phyloP scores from a whole-genome alignment of 768 basidiomycete species.

The Auriscalpium microsporum region DNA sequence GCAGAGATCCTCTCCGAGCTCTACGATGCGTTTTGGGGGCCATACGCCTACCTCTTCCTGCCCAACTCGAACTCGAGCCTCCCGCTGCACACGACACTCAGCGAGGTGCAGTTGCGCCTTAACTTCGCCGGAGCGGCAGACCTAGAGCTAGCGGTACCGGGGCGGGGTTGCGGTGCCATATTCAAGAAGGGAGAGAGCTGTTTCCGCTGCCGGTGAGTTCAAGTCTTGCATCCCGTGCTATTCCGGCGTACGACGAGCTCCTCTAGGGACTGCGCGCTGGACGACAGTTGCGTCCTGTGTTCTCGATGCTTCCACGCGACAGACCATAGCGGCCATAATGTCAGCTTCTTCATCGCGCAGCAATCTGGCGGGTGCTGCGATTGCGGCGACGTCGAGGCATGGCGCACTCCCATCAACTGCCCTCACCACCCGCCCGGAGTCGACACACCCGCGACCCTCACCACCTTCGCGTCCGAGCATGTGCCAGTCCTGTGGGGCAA shows the following conservation, averaged over 20 bases:
- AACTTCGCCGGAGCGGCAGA: slow-evolving; percentile 52
- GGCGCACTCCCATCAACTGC: slow-evolving; percentile 61
- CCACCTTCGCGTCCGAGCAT: slow-evolving; percentile 19
- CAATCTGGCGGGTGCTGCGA: slow-evolving; percentile 93
- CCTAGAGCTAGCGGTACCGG: slow-evolving; percentile 53
- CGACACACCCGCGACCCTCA: slow-evolving; percentile 22
- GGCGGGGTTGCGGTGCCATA: slow-evolving; percentile 73
- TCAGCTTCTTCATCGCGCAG: slow-evolving; percentile 88
- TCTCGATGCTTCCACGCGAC: slow-evolving; percentile 83
- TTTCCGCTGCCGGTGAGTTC: slow-evolving; percentile 84
- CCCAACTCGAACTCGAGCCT: slow-evolving; percentile 55
- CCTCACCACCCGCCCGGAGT: slow-evolving; percentile 61
- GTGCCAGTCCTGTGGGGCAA: slow-evolving; percentile 22
- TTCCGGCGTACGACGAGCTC: neutral
- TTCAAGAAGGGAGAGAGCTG: slow-evolving; percentile 89
- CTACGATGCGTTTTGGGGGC: slow-evolving; percentile 77
- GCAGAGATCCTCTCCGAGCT: slow-evolving; percentile 77
- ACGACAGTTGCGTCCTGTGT: slow-evolving; percentile 88
- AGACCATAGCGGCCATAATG: slow-evolving; percentile 81
- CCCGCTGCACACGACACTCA: slow-evolving; percentile 54
- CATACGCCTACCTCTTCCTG: slow-evolving; percentile 64
- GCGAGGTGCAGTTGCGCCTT: slow-evolving; percentile 57
- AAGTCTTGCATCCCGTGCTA: neutral
- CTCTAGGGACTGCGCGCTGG: slow-evolving; percentile 78
- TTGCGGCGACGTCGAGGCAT: slow-evolving; percentile 88